Evolutionary conservation across 169 alveolate genomes (phyloP), one percentile per base, ranked within the genome.

Genomic region (Blepharisma undulans): DNA sequence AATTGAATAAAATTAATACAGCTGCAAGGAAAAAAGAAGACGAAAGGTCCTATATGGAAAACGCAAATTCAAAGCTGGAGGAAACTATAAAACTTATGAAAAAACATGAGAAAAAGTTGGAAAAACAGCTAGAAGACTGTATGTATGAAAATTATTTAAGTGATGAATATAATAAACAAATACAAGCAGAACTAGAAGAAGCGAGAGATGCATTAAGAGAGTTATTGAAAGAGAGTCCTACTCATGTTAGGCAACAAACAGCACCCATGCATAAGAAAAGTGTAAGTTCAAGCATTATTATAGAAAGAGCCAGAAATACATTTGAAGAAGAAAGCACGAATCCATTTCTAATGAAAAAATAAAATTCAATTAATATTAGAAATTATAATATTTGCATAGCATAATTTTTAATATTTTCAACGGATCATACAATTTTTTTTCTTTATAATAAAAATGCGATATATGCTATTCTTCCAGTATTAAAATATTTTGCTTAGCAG

Each of bases 61-160:
- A 29, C 34, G 61, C 34, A 4, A 79, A 79, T 7, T n/a, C 29
- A 5, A 32, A 79, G 87, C 61, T 79, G 30, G 34, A 32, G 2
- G 87, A 79, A 4, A 30, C 34, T 79, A 30, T 79, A 22, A 33
- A 33, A 30, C 18, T 79, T 0, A 25, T 79, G 87, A 27, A 79
- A 32, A 79, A 79, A 6, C 34, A 79, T 25, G 87, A 79, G 27
- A 21, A 27, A n/a, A 33, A 30, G 34, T n/a, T 79, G 12, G 61
- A 79, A 29, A 27, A 79, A 6, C 87, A 79, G 61, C 87, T 79
- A n/a, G 87, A 79, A 12, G 87, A 79, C 87, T 27, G 61, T 16
- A 79, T 79, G 61, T 25, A 30, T n/a, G 87, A 79, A 79, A 79
- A 79, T 29, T 74, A 74, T 29, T 25, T 74, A 74, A 74, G 33